A percentile compares a stretch with the other conserved stretches of the same genome.
Evolutionary conservation across 2,329 filamentous ascomycete genomes (phyloP).

Genomic region (Aureobasidium melanogenum): DNA sequence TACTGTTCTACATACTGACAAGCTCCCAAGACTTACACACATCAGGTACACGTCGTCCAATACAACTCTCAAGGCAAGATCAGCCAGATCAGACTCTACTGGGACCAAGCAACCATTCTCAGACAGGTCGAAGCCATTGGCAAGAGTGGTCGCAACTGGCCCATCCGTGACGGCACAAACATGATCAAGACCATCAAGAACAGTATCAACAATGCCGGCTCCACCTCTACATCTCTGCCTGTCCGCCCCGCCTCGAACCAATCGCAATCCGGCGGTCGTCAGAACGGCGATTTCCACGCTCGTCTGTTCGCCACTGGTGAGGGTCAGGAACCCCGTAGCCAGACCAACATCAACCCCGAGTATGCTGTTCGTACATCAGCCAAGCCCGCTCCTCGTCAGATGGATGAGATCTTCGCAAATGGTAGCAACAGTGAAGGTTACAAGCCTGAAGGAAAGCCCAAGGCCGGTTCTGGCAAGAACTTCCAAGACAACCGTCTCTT

Average conservation of each 20-base stretch:
- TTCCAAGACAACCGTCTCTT: constrained; percentile 48
- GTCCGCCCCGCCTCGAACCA: constrained; percentile 23
- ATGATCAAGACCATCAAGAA: constrained; percentile 56
- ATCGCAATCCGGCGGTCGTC: constrained; percentile 16
- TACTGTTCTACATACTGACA: background rate
- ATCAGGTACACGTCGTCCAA: constrained; percentile 70
- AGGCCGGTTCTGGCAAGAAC: constrained; percentile 43
- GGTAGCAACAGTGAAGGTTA: constrained; percentile 23
- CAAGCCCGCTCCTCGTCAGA: constrained; percentile 60
- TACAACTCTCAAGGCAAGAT: constrained; percentile 75
- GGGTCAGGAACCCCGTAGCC: constrained; percentile 39
- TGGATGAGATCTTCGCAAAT: constrained; percentile 59
- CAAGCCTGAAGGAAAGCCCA: constrained; percentile 33
- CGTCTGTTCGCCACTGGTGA: constrained; percentile 62
- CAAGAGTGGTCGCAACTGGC: constrained; percentile 84
- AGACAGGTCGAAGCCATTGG: constrained; percentile 94
- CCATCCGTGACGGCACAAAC: constrained; percentile 78
- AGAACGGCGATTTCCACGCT: constrained; percentile 15
- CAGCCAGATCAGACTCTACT: constrained; percentile 76
- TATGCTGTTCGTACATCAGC: constrained; percentile 57
- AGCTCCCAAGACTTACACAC: background rate
- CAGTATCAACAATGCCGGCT: constrained; percentile 22
- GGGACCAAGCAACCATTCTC: constrained; percentile 89
- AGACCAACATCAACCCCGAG: constrained; percentile 29
- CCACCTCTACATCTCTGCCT: constrained; percentile 22